Percentiles rank a stretch among this genome's conserved stretches.
phyloP scores from a whole-genome alignment of 2,329 filamentous ascomycete genomes.

The Neurospora sp. region DNA sequence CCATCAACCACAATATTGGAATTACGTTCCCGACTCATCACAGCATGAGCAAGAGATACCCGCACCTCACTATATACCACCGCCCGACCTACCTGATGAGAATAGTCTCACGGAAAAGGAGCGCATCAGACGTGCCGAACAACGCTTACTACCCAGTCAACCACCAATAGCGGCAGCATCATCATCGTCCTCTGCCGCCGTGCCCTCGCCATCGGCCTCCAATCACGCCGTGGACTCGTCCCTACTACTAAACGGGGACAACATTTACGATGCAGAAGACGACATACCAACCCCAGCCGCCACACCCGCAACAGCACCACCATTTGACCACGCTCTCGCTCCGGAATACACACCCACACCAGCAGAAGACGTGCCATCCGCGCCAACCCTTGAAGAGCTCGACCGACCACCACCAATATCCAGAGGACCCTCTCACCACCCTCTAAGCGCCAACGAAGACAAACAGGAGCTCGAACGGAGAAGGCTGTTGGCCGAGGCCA shows the following conservation, averaged over 20 bases:
- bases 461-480: slow-evolving; percentile 68
- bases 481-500: slow-evolving; percentile 53
- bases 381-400: slow-evolving; percentile 37
- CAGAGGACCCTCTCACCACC: not conserved
- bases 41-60: slow-evolving; percentile 25
- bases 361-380: slow-evolving; percentile 28
- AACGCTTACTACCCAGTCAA: slow-evolving; percentile 69
- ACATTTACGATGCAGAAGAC: slow-evolving; percentile 40
- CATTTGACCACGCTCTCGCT: slow-evolving; percentile 12
- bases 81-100: slow-evolving; percentile 50
- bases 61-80: slow-evolving; percentile 40
- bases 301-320: slow-evolving; percentile 8
- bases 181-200: slow-evolving; percentile 23
- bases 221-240: slow-evolving; percentile 11
- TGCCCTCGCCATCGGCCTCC: slow-evolving; percentile 25
- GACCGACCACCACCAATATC: slow-evolving; percentile 20
- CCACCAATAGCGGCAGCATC: slow-evolving; percentile 38
- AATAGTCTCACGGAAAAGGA: slow-evolving; percentile 71
- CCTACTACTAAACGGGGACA: slow-evolving; percentile 31
- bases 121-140: slow-evolving; percentile 65
- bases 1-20: slow-evolving; percentile 23
- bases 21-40: slow-evolving; percentile 18
- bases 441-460: slow-evolving; percentile 43
- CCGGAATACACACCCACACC: slow-evolving; percentile 12
- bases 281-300: slow-evolving; percentile 20